Percentiles rank a stretch among this genome's conserved stretches.
Conservation (phyloP, 177 flowering plant genomes). For the Vitis hybrid region DNA sequence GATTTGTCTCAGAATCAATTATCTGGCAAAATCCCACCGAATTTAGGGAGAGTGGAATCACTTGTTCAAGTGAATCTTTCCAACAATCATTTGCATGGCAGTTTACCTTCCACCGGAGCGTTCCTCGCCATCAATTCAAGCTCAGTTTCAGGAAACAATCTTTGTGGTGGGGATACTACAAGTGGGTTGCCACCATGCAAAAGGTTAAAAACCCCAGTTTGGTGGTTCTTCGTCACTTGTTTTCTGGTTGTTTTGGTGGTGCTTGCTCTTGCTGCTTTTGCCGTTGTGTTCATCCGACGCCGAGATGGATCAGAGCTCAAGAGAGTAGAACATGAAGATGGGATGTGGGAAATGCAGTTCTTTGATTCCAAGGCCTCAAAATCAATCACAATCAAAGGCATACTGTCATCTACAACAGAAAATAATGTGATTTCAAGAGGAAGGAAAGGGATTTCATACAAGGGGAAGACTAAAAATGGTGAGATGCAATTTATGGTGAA, state of each 20-base stretch:
- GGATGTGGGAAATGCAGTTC: constrained; percentile 55
- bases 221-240: constrained; percentile 47
- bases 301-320: constrained; percentile 24
- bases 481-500: constrained; percentile 41
- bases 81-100: constrained; percentile 67
- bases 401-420: constrained; percentile 33
- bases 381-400: constrained; percentile 42
- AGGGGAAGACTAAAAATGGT: constrained; percentile 29
- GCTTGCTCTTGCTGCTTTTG: constrained; percentile 16
- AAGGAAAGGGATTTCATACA: constrained; percentile 32
- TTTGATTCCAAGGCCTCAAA: constrained; percentile 42
- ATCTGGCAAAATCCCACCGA: constrained; percentile 64
- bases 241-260: constrained; percentile 27
- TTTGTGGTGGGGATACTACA: constrained; percentile 53
- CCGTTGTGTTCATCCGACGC: constrained; percentile 18
- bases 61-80: constrained; percentile 74
- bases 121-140: constrained; percentile 66
- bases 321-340: constrained; percentile 48
- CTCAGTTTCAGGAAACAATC: constrained; percentile 61
- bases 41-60: constrained; percentile 53
- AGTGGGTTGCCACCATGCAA: constrained; percentile 68
- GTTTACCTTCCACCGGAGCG: constrained; percentile 66
- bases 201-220: constrained; percentile 16
- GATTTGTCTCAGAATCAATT: constrained; percentile 69
- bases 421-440: constrained; percentile 46